Evolutionary conservation across 2,329 filamentous ascomycete genomes (phyloP).

Genomic region (Fusarium algeriense): DNA sequence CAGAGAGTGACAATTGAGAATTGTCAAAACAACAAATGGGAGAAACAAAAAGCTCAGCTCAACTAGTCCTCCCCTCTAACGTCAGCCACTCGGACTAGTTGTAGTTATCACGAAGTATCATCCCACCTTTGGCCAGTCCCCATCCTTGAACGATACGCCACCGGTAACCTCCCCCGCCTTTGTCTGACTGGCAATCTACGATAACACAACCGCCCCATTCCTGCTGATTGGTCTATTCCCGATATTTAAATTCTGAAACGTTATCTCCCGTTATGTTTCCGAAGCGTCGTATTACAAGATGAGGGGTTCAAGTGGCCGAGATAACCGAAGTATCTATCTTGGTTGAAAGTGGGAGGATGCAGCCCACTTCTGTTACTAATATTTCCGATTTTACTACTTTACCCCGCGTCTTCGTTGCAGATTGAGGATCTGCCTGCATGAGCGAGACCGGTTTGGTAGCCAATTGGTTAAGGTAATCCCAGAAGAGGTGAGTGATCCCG

Average conservation of each 20-base stretch:
- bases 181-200: background rate
- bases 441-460: background rate
- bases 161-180: background rate
- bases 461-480: background rate
- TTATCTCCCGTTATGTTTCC: background rate
- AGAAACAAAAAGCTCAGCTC: background rate
- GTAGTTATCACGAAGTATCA: slow-evolving; percentile 5
- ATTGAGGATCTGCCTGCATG: background rate
- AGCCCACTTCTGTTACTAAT: slow-evolving; percentile 2
- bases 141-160: background rate
- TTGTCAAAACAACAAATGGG: background rate
- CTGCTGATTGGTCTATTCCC: background rate
- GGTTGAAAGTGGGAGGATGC: background rate
- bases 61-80: background rate
- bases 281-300: background rate
- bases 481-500: background rate
- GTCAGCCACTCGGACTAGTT: slow-evolving; percentile 5
- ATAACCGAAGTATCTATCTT: background rate
- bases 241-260: background rate
- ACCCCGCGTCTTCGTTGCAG: background rate
- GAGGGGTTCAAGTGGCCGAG: slow-evolving; percentile 3
- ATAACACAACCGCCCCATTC: background rate
- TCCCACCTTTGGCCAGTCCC: slow-evolving; percentile 1
- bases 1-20: fast-evolving
- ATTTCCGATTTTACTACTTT: background rate